Evolutionary conservation across 2,329 filamentous ascomycete genomes (phyloP).

Genomic region (Didymella arachidicola): DNA sequence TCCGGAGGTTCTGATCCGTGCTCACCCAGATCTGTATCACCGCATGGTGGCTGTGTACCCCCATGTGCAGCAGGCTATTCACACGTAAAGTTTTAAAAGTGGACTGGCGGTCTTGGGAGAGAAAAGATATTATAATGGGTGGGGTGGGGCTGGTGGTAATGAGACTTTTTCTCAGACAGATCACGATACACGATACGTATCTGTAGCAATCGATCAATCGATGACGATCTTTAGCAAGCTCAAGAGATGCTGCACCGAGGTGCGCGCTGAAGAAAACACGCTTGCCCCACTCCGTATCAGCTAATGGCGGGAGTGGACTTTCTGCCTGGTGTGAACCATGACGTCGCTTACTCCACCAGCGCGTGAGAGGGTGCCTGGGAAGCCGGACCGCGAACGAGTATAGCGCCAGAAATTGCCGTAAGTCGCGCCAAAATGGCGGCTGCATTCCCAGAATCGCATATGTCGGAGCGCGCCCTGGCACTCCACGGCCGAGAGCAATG

Average conservation of each 20-base stretch:
- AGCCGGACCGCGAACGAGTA: constrained; percentile 22
- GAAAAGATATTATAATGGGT: constrained; percentile 9
- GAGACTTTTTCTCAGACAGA: constrained; percentile 13
- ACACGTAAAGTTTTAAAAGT: constrained; percentile 52
- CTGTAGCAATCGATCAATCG: constrained; percentile 18
- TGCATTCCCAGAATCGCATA: constrained; percentile 18
- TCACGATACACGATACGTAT: constrained; percentile 20
- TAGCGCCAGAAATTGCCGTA: constrained; percentile 17
- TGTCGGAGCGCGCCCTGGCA: constrained; percentile 9
- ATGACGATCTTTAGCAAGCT: constrained; percentile 19
- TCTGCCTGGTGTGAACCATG: constrained; percentile 30
- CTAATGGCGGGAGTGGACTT: constrained; percentile 34
- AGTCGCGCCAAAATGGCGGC: constrained; percentile 8
- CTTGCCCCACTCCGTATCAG: constrained; percentile 35
- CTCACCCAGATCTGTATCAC: constrained; percentile 83
- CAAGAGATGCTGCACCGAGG: constrained; percentile 14
- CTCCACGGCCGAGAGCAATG: constrained; percentile 41
- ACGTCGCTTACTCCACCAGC: constrained; percentile 27
- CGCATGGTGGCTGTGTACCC: constrained; percentile 84
- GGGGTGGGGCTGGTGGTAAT: constrained; percentile 19
- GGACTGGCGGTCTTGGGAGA: constrained; percentile 3
- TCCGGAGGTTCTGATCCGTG: constrained; percentile 75
- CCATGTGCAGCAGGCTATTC: constrained; percentile 79
- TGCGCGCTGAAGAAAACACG: constrained; percentile 12
- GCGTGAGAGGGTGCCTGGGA: constrained; percentile 18